phyloP scores from a whole-genome alignment of 2,329 filamentous ascomycete genomes.

The Colletotrichum cuscutae region DNA sequence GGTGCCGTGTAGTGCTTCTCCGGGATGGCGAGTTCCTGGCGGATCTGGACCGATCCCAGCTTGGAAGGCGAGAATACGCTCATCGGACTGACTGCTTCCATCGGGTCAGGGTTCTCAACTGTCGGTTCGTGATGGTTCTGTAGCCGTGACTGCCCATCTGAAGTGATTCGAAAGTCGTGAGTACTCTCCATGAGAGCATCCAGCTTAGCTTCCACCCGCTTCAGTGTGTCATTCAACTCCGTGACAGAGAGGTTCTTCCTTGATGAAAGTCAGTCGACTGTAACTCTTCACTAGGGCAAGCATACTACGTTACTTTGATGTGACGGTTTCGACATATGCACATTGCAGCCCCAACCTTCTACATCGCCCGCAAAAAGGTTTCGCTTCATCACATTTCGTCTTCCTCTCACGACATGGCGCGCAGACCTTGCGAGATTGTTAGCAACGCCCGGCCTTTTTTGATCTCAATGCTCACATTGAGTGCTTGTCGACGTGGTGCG shows the following conservation, averaged over 20 bases:
- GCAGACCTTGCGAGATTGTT: background rate
- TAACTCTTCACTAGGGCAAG: too few species aligned
- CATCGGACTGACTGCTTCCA: background rate
- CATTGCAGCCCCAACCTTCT: background rate
- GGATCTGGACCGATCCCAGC: background rate
- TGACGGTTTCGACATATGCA: background rate
- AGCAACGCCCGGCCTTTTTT: background rate
- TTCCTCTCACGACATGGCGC: background rate
- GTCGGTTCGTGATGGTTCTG: background rate
- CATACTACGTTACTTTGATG: background rate
- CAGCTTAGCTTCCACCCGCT: background rate
- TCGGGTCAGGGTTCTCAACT: background rate
- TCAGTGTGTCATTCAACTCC: background rate
- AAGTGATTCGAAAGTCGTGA: background rate
- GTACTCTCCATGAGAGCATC: background rate
- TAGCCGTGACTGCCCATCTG: background rate
- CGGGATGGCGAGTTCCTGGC: conserved; percentile 11
- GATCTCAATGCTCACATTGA: background rate
- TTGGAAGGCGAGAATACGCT: background rate
- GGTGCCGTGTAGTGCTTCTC: conserved; percentile 25
- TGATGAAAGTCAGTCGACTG: background rate
- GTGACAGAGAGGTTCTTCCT: background rate
- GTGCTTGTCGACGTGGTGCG: background rate
- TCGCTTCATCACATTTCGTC: background rate
- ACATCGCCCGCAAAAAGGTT: background rate